Percentiles rank a stretch among this genome's conserved stretches.
Evolutionary conservation across 257 asterid genomes (phyloP).

Genomic region (Plantago ovata): DNA sequence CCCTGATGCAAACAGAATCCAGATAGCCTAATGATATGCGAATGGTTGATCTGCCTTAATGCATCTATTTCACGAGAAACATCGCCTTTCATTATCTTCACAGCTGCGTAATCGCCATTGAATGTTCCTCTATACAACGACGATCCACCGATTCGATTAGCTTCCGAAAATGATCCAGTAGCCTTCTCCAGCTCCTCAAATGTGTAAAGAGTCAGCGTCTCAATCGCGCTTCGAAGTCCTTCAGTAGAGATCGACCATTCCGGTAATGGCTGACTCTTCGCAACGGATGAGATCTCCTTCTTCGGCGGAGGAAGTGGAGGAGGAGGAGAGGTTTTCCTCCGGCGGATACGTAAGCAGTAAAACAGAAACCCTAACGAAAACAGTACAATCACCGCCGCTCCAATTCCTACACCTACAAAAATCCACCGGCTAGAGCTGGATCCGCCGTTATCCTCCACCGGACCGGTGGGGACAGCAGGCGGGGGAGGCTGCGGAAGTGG

Average conservation of each 20-base stretch:
- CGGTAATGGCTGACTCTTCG: neutral
- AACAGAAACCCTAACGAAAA: slow-evolving; percentile 13
- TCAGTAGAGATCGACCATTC: slow-evolving; percentile 22
- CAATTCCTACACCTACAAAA: slow-evolving; percentile 49
- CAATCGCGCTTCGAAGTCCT: slow-evolving; percentile 31
- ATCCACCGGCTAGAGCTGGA: slow-evolving; percentile 33
- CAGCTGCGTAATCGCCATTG: slow-evolving; percentile 55
- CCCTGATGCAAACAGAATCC: slow-evolving; percentile 57
- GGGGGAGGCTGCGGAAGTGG: slow-evolving; percentile 27
- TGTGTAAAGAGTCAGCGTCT: slow-evolving; percentile 42
- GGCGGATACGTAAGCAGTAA: slow-evolving; percentile 16
- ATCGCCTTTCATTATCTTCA: slow-evolving; percentile 54
- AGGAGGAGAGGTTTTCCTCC: neutral
- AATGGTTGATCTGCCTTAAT: slow-evolving; percentile 50
- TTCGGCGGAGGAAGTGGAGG: slow-evolving; percentile 20
- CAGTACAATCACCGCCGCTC: slow-evolving; percentile 30
- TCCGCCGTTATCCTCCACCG: slow-evolving; percentile 3
- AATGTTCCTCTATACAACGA: slow-evolving; percentile 41
- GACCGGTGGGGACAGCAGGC: neutral
- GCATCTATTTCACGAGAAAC: slow-evolving; percentile 42
- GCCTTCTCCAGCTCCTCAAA: slow-evolving; percentile 48
- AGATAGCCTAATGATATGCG: slow-evolving; percentile 47
- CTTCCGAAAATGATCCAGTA: slow-evolving; percentile 36
- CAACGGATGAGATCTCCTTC: slow-evolving; percentile 6
- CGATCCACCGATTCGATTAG: slow-evolving; percentile 40